Evolutionary conservation across 2,329 filamentous ascomycete species (phyloP).

Genomic region (Fusarium annulatum): DNA sequence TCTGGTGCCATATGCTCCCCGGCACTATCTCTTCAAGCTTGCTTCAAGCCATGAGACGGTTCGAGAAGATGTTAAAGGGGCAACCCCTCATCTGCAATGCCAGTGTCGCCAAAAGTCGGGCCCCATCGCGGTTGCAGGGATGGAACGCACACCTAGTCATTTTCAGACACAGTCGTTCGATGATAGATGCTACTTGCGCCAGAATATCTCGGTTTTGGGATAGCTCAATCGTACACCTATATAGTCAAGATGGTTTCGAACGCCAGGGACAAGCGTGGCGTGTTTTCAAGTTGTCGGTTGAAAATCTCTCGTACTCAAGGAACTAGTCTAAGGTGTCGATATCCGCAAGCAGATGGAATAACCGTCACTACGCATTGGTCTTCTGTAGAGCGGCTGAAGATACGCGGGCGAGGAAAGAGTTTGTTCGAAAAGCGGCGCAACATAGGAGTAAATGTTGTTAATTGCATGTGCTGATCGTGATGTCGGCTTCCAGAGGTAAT

Average conservation of each 20-base stretch:
- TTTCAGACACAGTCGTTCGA: not conserved
- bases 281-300: not conserved
- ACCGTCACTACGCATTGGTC: not conserved
- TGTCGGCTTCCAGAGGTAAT: not conserved
- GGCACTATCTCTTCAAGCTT: not conserved
- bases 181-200: not conserved
- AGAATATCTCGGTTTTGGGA: not conserved
- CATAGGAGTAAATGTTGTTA: not conserved
- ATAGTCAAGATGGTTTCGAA: not conserved
- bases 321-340: not conserved
- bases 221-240: not conserved
- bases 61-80: not conserved
- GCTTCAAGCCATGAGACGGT: not conserved
- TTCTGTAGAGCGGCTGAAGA: not conserved
- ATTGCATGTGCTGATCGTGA: not conserved
- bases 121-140: too few species aligned
- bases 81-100: not conserved
- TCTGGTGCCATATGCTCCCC: not conserved
- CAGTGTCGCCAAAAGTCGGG: too few species aligned
- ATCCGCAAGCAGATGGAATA: too few species aligned
- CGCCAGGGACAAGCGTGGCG: not conserved
- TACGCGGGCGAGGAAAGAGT: fast-evolving
- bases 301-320: not conserved
- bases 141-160: not conserved
- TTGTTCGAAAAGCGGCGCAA: not conserved